Percentiles rank a stretch among this genome's conserved stretches.
phyloP scores from a whole-genome alignment of 345 rosid genomes.

The Eucalyptus cloeziana region DNA sequence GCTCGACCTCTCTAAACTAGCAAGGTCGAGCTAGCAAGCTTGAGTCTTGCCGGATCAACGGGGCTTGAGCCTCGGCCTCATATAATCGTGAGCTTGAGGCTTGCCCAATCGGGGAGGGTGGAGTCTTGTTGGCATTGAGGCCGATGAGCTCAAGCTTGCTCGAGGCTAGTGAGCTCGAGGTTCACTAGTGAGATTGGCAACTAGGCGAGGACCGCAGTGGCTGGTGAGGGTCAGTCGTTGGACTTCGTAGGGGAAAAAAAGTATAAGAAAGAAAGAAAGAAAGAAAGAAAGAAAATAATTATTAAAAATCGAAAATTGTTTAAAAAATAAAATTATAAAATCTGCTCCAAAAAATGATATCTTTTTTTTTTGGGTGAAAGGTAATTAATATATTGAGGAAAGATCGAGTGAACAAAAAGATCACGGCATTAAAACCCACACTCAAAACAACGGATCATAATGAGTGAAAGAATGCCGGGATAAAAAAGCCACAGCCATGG shows the following conservation, averaged over 20 bases:
- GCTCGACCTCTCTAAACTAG: too few relatives aligned
- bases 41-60: accelerated
- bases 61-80: accelerated
- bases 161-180: accelerated
- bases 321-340: too few relatives aligned
- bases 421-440: too few relatives aligned
- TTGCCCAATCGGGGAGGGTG: accelerated
- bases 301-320: too few relatives aligned
- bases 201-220: accelerated
- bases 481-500: too few relatives aligned
- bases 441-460: too few relatives aligned
- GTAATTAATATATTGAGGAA: too few relatives aligned
- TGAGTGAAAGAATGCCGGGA: too few relatives aligned
- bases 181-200: accelerated
- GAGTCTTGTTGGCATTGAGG: accelerated
- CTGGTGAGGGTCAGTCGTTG: accelerated
- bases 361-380: too few relatives aligned
- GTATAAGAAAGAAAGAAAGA: too few relatives aligned
- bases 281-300: too few relatives aligned
- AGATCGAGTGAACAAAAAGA: too few relatives aligned
- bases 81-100: accelerated
- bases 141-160: accelerated
- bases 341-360: accelerated
- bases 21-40: accelerated
- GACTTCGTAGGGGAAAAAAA: accelerated